Evolutionary conservation across 2,329 filamentous ascomycete genomes (phyloP).

Genomic region (Chlorencoelia australis): DNA sequence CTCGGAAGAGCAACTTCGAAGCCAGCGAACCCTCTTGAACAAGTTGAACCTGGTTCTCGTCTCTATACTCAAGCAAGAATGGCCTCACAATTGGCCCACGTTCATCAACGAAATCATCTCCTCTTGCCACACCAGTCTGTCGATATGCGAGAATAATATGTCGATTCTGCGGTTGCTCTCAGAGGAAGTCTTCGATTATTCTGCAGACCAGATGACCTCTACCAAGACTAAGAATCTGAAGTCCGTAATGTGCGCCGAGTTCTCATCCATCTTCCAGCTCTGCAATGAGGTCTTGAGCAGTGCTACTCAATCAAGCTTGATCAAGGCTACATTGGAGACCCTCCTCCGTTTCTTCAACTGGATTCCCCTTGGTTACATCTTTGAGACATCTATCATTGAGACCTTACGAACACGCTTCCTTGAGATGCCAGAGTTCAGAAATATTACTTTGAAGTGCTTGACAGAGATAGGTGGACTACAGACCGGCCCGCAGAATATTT

Average conservation of each 20-base stretch:
- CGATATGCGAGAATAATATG: constrained; percentile 99
- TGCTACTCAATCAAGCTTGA: constrained; percentile 75
- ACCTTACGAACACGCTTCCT: constrained; percentile 88
- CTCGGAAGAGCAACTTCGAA: constrained; percentile 77
- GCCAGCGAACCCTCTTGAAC: constrained; percentile 84
- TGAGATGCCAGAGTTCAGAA: constrained; percentile 88
- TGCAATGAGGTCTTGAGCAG: constrained; percentile 92
- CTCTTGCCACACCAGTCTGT: constrained; percentile 87
- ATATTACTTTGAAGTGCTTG: constrained; percentile 90
- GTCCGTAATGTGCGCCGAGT: constrained; percentile 97
- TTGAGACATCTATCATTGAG: constrained; percentile 93
- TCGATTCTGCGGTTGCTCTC: constrained; percentile 89
- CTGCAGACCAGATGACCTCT: constrained; percentile 98
- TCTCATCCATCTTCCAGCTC: constrained; percentile 95
- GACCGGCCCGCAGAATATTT: constrained; percentile 64
- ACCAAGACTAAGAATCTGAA: constrained; percentile 93
- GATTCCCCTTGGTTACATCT: constrained; percentile 98
- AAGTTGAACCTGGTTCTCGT: constrained; percentile 97
- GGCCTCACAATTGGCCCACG: constrained; percentile 99
- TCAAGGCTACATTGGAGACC: constrained; percentile 96
- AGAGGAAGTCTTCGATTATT: constrained; percentile 98
- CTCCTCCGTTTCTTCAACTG: constrained; percentile 95
- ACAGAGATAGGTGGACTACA: constrained; percentile 95
- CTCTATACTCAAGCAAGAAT: constrained; percentile 97
- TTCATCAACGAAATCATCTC: constrained; percentile 99